phyloP scores from a whole-genome alignment of 345 rosid genomes.

The Sonneratia alba region DNA sequence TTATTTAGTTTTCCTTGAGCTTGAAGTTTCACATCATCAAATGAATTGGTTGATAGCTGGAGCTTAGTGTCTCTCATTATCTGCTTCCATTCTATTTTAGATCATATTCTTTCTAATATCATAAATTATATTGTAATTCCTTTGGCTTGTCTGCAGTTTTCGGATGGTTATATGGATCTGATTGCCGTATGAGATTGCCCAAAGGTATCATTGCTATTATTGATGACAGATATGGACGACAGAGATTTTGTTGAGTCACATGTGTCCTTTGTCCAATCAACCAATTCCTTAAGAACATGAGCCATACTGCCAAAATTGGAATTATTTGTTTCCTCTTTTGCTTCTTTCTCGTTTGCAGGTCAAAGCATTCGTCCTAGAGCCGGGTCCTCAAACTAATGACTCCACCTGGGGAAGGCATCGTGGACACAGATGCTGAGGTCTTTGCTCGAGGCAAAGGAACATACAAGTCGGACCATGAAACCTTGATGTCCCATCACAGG shows the following conservation, averaged over 20 bases:
- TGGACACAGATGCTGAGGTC: conserved; percentile 90
- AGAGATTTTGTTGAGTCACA: conserved; percentile 79
- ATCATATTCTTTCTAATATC: background rate
- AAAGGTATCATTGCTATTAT: conserved; percentile 43
- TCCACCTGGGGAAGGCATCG: conserved; percentile 65
- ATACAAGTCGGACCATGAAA: conserved; percentile 35
- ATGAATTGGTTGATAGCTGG: background rate
- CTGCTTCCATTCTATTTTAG: background rate
- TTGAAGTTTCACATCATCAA: background rate
- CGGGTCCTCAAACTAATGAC: conserved; percentile 46
- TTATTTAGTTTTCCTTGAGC: background rate
- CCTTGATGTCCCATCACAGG: conserved; percentile 54
- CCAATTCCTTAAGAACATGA: background rate
- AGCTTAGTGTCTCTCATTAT: background rate
- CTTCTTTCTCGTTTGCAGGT: conserved; percentile 34
- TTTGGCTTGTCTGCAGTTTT: conserved; percentile 43
- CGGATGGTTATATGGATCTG: conserved; percentile 87
- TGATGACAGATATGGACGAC: conserved; percentile 44
- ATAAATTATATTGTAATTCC: background rate
- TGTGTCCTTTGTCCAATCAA: conserved; percentile 14
- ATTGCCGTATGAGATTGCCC: conserved; percentile 58
- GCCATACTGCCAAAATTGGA: background rate
- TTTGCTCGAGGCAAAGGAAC: conserved; percentile 69
- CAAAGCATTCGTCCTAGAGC: conserved; percentile 71
- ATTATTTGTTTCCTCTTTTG: background rate